Evolutionary conservation across 495 filamentous ascomycete species (phyloP).

Genomic region (Hypoxylon intermedium): DNA sequence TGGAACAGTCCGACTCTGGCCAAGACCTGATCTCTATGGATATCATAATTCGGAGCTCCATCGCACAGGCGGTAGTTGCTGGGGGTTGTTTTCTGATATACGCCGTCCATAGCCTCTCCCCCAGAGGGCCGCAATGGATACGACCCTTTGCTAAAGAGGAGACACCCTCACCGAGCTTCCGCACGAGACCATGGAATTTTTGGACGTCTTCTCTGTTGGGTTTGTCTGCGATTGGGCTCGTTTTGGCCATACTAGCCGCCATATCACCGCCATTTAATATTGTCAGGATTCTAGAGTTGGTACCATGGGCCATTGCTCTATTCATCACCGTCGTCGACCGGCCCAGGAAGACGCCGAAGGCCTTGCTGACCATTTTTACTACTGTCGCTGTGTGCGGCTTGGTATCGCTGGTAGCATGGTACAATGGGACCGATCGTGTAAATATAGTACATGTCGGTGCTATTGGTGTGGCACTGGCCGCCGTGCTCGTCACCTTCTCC

Average conservation of each 20-base stretch:
- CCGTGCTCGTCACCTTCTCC: constrained; percentile 62
- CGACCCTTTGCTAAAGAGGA: constrained; percentile 44
- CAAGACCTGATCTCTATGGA: constrained; percentile 30
- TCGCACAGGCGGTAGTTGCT: constrained; percentile 39
- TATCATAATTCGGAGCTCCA: constrained; percentile 19
- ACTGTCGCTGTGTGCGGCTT: constrained; percentile 45
- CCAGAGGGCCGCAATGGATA: constrained; percentile 42
- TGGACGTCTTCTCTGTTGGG: constrained; percentile 34
- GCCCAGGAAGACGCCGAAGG: constrained; percentile 54
- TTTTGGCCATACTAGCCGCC: constrained; percentile 32
- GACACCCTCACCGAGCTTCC: constrained; percentile 5
- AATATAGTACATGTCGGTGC: constrained; percentile 51
- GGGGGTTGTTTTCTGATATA: constrained; percentile 34
- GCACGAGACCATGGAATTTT: constrained; percentile 30
- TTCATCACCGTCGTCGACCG: constrained; percentile 57
- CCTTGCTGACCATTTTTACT: constrained; percentile 50
- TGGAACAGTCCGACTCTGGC: neutral
- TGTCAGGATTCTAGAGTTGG: constrained; percentile 28
- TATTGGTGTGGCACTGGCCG: constrained; percentile 50
- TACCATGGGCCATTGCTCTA: constrained; percentile 53
- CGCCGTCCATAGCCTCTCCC: constrained; percentile 23
- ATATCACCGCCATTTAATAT: constrained; percentile 27
- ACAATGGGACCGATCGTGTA: constrained; percentile 34
- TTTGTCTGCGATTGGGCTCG: constrained; percentile 33
- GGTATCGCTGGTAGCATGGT: constrained; percentile 46